A percentile compares a stretch with the other conserved stretches of the same genome.
Conservation (phyloP, 176 grass and related monocot genomes). For the Saccharum officinarum region DNA sequence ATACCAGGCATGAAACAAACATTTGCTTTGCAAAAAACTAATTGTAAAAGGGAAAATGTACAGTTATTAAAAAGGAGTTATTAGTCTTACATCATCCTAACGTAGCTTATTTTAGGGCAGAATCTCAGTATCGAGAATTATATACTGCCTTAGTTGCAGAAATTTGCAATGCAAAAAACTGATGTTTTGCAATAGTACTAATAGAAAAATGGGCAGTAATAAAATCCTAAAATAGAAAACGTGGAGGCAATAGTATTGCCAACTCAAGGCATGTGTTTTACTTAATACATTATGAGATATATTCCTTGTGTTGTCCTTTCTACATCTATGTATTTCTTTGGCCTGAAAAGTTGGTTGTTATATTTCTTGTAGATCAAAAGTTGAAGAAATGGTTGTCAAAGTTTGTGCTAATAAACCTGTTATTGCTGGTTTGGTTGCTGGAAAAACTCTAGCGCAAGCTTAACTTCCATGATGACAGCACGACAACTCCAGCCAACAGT, state of each 20-base stretch:
- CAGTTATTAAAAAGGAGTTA: no score
- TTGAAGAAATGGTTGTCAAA: not conserved
- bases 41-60: not conserved
- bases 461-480: not conserved
- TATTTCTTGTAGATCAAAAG: not conserved
- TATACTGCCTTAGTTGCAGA: not conserved
- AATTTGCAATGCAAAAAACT: not conserved
- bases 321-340: not conserved
- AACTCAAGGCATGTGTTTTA: not conserved
- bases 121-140: not conserved
- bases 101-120: no score
- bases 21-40: not conserved
- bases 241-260: not conserved
- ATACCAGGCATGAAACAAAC: not conserved
- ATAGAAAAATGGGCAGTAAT: not conserved
- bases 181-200: not conserved
- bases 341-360: not conserved
- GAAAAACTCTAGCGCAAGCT: not conserved
- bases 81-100: no score
- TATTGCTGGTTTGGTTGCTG: not conserved
- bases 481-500: not conserved
- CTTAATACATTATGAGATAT: not conserved
- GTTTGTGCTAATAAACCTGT: not conserved
- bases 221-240: not conserved
- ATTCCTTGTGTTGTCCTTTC: not conserved